Conservation (phyloP, 768 basidiomycete species). For the Boletellus ananas region DNA sequence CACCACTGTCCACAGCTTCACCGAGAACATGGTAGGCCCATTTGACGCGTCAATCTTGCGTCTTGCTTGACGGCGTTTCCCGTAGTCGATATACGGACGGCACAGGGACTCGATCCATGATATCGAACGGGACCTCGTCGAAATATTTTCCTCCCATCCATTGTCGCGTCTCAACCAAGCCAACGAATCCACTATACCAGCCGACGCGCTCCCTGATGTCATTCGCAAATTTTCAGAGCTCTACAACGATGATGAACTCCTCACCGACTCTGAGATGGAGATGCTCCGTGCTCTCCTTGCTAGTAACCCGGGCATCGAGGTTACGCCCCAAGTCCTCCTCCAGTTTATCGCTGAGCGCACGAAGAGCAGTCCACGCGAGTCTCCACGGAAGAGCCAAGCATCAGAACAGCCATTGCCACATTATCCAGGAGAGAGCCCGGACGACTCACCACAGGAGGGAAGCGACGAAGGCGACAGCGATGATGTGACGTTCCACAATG, state of each 20-base stretch:
- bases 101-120: constrained; percentile 67
- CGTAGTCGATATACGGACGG: constrained; percentile 45
- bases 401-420: constrained; percentile 13
- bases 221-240: constrained; percentile 59
- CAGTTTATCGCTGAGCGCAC: constrained; percentile 62
- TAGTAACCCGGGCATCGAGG: constrained; percentile 58
- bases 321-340: constrained; percentile 64
- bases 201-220: constrained; percentile 65
- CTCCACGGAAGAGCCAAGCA: constrained; percentile 19
- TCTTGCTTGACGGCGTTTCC: constrained; percentile 1
- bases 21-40: constrained; percentile 22
- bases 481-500: constrained; percentile 33
- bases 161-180: constrained; percentile 53
- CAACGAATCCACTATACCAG: constrained; percentile 65
- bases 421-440: constrained; percentile 28
- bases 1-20: constrained; percentile 2
- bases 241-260: constrained; percentile 58
- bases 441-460: constrained; percentile 32
- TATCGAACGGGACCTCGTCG: constrained; percentile 65
- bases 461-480: constrained; percentile 34
- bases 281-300: constrained; percentile 56
- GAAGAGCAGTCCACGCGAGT: constrained; percentile 33
- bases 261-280: constrained; percentile 58
- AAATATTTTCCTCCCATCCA: constrained; percentile 65
- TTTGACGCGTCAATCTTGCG: constrained; percentile 7